Evolutionary conservation across 148 eudicot genomes (phyloP), one percentile per base, ranked within the genome.

Genomic region (Amaranthus hypochondriacus): DNA sequence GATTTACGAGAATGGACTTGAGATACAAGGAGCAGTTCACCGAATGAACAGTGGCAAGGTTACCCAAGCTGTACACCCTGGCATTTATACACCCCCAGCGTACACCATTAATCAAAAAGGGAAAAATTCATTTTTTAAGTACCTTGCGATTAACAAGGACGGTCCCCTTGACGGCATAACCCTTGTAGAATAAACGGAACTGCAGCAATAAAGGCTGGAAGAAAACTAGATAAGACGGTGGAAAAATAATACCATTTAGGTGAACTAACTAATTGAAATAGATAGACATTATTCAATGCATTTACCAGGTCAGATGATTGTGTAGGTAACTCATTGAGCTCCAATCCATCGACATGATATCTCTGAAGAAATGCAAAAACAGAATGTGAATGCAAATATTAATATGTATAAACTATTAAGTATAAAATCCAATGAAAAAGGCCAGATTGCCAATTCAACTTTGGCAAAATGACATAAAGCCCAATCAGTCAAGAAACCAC

Each of bases 111-210:
- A 28, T 18, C 10, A 1, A 49, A 9, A 68, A 51, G 12, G 18
- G 14, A 3, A 21, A 39, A 18, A 18, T 18, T 18, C 18, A 18
- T 28, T 18, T 48, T 9, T 9, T 11, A 2, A 9, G 4, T 79
- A 89, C 94, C 89, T 66, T 83, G 77, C 46, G 80, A 74, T 89
- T 81, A 44, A 89, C 66, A 48, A 87, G 88, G 62, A 89, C 87
- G 15, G 95, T 89, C 60, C 95, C 91, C 79, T 89, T 89, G 13
- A 87, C 87, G 72, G 91, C 95, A 78, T 8, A 11, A 48, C 95
- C 95, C 18, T 83, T 63, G 70, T 81, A 1, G 72, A 89, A 89
- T 58, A 89, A 15, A 28, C 89, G 91, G 58, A 89, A 76, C 68
- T 87, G 95, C 72, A 83, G 84, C 81, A 87, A 77, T 75, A 87